Percentiles rank a stretch among this genome's conserved stretches.
These are phyloP conservation scores for Plasmodium adleri DNA, from an alignment of 169 alveolate genomes.

Conservation along the genomic window DNA sequence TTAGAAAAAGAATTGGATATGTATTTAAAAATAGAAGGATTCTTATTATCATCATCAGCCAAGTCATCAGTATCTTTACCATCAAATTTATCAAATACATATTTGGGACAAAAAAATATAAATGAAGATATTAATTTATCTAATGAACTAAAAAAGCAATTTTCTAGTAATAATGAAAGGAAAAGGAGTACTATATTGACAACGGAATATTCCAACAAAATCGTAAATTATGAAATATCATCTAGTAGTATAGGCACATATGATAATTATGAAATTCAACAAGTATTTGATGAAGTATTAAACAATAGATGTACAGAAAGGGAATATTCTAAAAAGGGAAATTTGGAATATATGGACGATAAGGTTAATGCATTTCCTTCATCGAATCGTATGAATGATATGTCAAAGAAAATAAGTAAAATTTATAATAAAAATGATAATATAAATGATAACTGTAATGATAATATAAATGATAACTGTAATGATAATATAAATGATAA, in stretches of 20 bases:
- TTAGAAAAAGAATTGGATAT: constrained; percentile 43
- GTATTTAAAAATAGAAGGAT: constrained; percentile 66
- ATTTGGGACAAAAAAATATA: background rate
- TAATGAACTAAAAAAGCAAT: background rate
- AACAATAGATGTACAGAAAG: constrained; percentile 18
- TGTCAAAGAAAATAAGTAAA: too few species aligned
- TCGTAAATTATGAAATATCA: constrained; percentile 18
- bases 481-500: too few species aligned
- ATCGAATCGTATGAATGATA: too few species aligned
- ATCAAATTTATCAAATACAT: background rate
- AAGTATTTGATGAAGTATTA: constrained; percentile 40
- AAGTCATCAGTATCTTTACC: background rate
- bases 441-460: too few species aligned
- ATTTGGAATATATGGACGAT: too few species aligned
- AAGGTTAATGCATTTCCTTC: too few species aligned
- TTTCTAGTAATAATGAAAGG: constrained; percentile 8
- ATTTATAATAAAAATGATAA: too few species aligned
- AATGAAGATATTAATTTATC: background rate
- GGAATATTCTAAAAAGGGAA: too few species aligned
- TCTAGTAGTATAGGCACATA: constrained; percentile 51
- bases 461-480: too few species aligned
- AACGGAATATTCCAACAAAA: constrained; percentile 27
- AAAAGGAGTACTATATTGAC: background rate
- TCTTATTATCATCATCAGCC: background rate
- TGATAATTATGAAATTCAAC: constrained; percentile 42